Base-by-base conservation (phyloP, 2,329 filamentous ascomycete species). In the Neocucurbitaria cava region DNA sequence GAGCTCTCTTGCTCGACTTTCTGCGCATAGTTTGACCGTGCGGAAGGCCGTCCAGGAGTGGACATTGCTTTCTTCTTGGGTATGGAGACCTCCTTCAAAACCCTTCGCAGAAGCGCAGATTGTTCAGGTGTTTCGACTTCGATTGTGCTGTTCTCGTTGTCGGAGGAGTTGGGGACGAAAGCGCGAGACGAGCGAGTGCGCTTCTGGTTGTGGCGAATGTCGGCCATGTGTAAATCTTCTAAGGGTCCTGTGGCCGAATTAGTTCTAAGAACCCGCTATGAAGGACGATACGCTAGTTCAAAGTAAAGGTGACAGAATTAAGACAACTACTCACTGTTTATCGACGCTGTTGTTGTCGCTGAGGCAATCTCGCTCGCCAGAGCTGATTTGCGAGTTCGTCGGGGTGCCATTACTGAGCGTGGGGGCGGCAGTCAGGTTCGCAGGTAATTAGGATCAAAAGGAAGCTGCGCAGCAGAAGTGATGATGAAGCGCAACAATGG, bases 71-170 rank as follows among this genome's bases (percentile, higher is more conserved):
- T 63, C 26, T 65, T 63, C 26, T 49, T 53, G 6, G 66, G 64
- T 24, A 77, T 73, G 1, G 66, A 58, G 30, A 77, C 72, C 47
- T 66, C 68, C 48, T 74, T 75, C 38, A 76, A 50, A 6, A 71
- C 50, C 36, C 69, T 58, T 21, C 72, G 68, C 36, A 43, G 13
- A 13, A 49, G 43, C 10, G 58, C 36, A 13, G 58, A 26, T 28
- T 40, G 33, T 35, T 56, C 35, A 18, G 58, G 31, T 8, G 53
- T 20, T 15, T 59, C 42, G 7, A 44, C 47, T 23, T 67, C 64
- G 28, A 59, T 49, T 1, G 45, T 39, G 21, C 68, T 63, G 46
- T 63, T 59, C 28, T 74, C 69, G 49, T 60, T 56, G 10, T 73
- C 70, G 41, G 73, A 73, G 21, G 68, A 72, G 50, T 76, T 65